phyloP scores from a whole-genome alignment of 495 filamentous ascomycete genomes.

The Hypoxylon perforatum region DNA sequence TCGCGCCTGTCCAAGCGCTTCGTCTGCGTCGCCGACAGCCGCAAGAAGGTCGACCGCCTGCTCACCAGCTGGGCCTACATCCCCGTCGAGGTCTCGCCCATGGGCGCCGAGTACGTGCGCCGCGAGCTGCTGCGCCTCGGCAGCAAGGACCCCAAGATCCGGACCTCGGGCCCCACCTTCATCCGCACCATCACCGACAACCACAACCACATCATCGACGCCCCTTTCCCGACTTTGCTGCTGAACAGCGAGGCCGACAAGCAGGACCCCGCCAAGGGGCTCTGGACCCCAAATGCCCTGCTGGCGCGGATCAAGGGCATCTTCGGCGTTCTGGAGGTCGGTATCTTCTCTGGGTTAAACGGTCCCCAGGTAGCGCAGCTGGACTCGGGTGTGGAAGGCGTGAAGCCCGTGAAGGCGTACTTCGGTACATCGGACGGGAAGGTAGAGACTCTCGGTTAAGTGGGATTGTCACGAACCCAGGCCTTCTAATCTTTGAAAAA shows the following conservation, averaged over 20 bases:
- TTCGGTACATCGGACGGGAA: conserved; percentile 89
- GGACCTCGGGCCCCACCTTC: conserved; percentile 70
- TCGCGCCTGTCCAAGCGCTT: conserved; percentile 87
- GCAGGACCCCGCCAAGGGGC: conserved; percentile 65
- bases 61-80: conserved; percentile 84
- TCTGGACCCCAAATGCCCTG: conserved; percentile 83
- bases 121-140: conserved; percentile 75
- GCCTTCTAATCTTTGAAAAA: not conserved
- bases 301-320: conserved; percentile 80
- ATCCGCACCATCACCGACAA: conserved; percentile 93
- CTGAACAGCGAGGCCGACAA: conserved; percentile 67
- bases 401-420: conserved; percentile 93
- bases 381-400: conserved; percentile 73
- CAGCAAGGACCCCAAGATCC: conserved; percentile 71
- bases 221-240: conserved; percentile 79
- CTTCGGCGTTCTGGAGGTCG: conserved; percentile 89
- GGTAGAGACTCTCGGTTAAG: conserved; percentile 56
- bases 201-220: conserved; percentile 92
- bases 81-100: conserved; percentile 92
- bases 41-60: conserved; percentile 83
- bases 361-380: conserved; percentile 71
- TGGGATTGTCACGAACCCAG: not conserved
- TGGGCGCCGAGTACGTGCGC: conserved; percentile 78
- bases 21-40: conserved; percentile 91
- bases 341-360: conserved; percentile 84